Conservation (phyloP, 495 filamentous ascomycete species). For the Massariosphaeria phaeospora region DNA sequence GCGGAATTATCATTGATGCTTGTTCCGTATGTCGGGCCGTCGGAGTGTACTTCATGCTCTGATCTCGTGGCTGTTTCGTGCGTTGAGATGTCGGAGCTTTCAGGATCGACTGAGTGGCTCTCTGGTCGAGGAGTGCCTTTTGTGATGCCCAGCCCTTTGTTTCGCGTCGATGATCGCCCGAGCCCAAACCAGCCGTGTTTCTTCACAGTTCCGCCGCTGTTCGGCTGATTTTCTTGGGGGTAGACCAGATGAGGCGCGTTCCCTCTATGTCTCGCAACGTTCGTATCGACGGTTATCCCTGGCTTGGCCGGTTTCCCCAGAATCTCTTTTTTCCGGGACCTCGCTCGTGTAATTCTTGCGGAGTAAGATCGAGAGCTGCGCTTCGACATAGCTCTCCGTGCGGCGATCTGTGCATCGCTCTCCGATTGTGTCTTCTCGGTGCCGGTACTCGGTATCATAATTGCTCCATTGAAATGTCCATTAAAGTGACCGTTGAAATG, state of each 20-base stretch:
- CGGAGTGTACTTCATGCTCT: neutral
- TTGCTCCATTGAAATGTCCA: slow-evolving; percentile 9
- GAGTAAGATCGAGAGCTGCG: slow-evolving; percentile 24
- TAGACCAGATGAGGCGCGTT: slow-evolving; percentile 34
- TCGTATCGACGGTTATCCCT: slow-evolving; percentile 37
- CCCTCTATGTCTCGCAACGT: slow-evolving; percentile 31
- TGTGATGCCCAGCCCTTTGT: slow-evolving; percentile 21
- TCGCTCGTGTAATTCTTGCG: slow-evolving; percentile 11
- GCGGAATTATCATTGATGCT: too few relatives aligned
- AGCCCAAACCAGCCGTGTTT: slow-evolving; percentile 27
- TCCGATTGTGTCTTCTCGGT: slow-evolving; percentile 3
- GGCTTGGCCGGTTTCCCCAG: slow-evolving; percentile 21
- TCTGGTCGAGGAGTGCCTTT: slow-evolving; percentile 24
- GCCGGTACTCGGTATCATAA: slow-evolving; percentile 5
- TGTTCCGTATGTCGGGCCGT: too few relatives aligned
- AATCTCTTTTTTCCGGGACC: slow-evolving; percentile 28
- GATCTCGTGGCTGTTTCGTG: neutral
- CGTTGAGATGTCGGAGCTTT: neutral
- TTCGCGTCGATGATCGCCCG: slow-evolving; percentile 5
- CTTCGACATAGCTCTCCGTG: slow-evolving; percentile 29
- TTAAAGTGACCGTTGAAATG: slow-evolving; percentile 8
- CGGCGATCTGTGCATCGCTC: slow-evolving; percentile 28
- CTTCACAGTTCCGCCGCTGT: slow-evolving; percentile 10
- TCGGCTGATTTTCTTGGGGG: slow-evolving; percentile 27
- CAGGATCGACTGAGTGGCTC: neutral